Base-by-base conservation (phyloP, 106 monocot genomes). In the Dendrobium huoshanense region DNA sequence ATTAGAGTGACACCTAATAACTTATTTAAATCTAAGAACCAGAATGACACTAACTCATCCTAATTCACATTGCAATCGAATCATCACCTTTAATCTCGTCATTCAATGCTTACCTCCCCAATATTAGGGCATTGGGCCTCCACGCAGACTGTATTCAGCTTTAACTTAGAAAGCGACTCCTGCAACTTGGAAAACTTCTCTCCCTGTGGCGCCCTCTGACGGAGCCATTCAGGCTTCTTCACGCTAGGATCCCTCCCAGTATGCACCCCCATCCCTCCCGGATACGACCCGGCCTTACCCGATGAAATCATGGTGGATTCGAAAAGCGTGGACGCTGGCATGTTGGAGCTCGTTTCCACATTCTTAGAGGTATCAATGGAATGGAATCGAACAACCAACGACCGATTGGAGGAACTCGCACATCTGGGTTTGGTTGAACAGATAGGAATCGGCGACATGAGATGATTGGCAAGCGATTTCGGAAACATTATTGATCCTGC, bases 101-200 rank as follows among this genome's bases (percentile, higher is more conserved):
- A 70, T 70, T 13, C 42, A 74, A 76, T 41, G 25, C 48, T 49
- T 75, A 95, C 98, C 98, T 94, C 92, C 6, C 98, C 98, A 48
- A 98, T 98, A 82, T 98, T 98, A 49, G 98, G 98, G 85, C 98
- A 95, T 83, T 93, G 98, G 18, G 98, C 98, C 79, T 98, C 95
- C 44, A 92, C 91, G 82, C 98, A 95, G 41, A 98, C 98, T 7
- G 98, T 95, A 44, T 95, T 92, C 70, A 98, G 89, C 91, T 98
- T 98, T 80, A 98, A 72, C 49, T 86, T 79, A 7, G 88, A 73
- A 0, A 98, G 87, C 40, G 98, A 98, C 22, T 95, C 92, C 47
- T 85, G 82, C 78, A 98, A 56, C 81, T 45, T 86, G 3, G 78
- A 72, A 64, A 83, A 95, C 87, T 93, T 98, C 80, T 95, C 98